Evolutionary conservation across 2,329 filamentous ascomycete species (phyloP).

Genomic region (Coniella lustricola): DNA sequence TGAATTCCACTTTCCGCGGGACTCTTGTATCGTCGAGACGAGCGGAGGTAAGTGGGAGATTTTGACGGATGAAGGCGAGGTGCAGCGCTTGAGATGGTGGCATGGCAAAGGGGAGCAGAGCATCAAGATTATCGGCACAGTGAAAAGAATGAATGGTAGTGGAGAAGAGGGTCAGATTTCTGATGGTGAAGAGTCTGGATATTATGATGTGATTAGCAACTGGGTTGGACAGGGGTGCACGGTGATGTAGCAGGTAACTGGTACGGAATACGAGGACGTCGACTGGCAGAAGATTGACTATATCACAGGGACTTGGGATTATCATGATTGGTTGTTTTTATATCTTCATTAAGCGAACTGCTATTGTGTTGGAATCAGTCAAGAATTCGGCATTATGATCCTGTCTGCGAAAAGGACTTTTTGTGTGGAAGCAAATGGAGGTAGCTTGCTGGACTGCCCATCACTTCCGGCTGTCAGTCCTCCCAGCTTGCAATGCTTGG

Average conservation of each 20-base stretch:
- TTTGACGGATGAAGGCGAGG: slow-evolving; percentile 56
- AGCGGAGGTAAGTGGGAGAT: slow-evolving; percentile 89
- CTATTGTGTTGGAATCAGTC: no score
- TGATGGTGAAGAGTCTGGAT: slow-evolving; percentile 66
- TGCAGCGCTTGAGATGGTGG: slow-evolving; percentile 87
- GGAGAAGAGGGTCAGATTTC: slow-evolving; percentile 48
- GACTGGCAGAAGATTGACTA: no score
- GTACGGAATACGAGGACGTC: no score
- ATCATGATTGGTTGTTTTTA: no score
- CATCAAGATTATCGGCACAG: slow-evolving; percentile 67
- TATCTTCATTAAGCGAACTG: no score
- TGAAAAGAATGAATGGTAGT: slow-evolving; percentile 53
- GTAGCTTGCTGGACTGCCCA: no score
- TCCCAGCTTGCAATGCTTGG: no score
- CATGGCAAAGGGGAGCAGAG: slow-evolving; percentile 79
- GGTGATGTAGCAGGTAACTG: slow-evolving; percentile 49
- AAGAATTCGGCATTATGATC: no score
- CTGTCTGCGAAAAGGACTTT: no score
- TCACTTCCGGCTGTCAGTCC: no score
- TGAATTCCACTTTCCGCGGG: slow-evolving; percentile 83
- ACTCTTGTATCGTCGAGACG: slow-evolving; percentile 64
- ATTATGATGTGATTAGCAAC: slow-evolving; percentile 62
- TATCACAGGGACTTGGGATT: neutral
- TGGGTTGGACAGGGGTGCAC: slow-evolving; percentile 42
- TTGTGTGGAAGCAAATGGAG: no score